These are phyloP conservation scores for Coniosporium apollinis DNA, from an alignment of 495 filamentous ascomycete genomes.

Conservation along the genomic window DNA sequence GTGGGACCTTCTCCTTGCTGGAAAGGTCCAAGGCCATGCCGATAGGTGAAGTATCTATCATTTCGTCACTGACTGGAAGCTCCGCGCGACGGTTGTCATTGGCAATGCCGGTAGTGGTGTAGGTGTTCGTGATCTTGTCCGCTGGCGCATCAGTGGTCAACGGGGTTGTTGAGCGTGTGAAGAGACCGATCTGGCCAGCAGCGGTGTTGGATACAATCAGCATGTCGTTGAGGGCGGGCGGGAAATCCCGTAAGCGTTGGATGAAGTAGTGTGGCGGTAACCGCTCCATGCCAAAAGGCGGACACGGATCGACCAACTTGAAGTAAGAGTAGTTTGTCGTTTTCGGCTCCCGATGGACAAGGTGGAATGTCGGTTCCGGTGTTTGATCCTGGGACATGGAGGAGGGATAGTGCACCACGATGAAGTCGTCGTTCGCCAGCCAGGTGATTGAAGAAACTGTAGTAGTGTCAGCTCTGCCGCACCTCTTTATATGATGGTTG, in stretches of 20 bases:
- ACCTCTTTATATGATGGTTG: too few relatives aligned
- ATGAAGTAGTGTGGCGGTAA: slow-evolving; percentile 59
- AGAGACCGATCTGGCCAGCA: slow-evolving; percentile 55
- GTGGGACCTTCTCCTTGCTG: slow-evolving; percentile 54
- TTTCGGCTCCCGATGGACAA: slow-evolving; percentile 47
- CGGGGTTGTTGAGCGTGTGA: slow-evolving; percentile 52
- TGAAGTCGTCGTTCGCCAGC: slow-evolving; percentile 77
- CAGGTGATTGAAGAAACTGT: slow-evolving; percentile 72
- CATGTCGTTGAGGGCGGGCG: slow-evolving; percentile 59
- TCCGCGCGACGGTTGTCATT: slow-evolving; percentile 65
- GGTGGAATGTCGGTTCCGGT: slow-evolving; percentile 50
- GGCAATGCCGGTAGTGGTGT: slow-evolving; percentile 52
- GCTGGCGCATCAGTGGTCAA: slow-evolving; percentile 43
- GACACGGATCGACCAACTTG: slow-evolving; percentile 53
- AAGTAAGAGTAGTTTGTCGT: slow-evolving; percentile 44
- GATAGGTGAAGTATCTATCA: slow-evolving; percentile 58
- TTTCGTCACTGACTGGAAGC: slow-evolving; percentile 47
- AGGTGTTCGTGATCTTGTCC: slow-evolving; percentile 43
- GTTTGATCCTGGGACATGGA: slow-evolving; percentile 8
- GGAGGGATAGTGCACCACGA: slow-evolving; percentile 54
- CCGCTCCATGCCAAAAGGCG: slow-evolving; percentile 48
- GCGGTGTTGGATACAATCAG: slow-evolving; percentile 71
- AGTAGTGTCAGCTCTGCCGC: too few relatives aligned
- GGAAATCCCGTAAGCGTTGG: slow-evolving; percentile 56
- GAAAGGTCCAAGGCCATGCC: slow-evolving; percentile 74